These are phyloP conservation scores for Kondoa malvinella DNA, from an alignment of 768 basidiomycete genomes.

Conservation along the genomic window DNA sequence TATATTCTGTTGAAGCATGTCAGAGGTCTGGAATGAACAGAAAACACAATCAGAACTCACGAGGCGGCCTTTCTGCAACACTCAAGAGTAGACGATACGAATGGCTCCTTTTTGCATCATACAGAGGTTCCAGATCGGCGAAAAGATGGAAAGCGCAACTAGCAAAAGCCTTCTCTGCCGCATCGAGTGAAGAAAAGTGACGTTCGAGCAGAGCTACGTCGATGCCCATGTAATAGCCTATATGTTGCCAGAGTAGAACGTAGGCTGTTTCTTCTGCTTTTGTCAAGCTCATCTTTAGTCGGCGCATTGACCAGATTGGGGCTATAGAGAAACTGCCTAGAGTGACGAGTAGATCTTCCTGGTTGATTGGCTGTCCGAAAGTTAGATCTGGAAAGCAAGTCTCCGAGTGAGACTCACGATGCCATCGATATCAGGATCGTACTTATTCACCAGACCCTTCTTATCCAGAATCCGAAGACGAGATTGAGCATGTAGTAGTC, in stretches of 20 bases:
- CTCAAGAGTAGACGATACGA: background rate
- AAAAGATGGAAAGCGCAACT: background rate
- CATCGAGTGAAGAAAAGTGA: slow-evolving; percentile 21
- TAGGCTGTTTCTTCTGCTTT: slow-evolving; percentile 26
- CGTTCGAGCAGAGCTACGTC: slow-evolving; percentile 19
- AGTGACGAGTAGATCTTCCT: slow-evolving; percentile 27
- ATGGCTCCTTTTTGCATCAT: background rate
- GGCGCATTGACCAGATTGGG: slow-evolving; percentile 29
- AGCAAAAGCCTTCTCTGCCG: slow-evolving; percentile 26
- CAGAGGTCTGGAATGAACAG: background rate
- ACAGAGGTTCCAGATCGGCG: background rate
- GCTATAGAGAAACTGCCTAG: slow-evolving; percentile 30
- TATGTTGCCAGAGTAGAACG: slow-evolving; percentile 28
- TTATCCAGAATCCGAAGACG: slow-evolving; percentile 22
- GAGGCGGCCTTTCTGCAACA: background rate
- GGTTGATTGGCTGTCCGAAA: background rate
- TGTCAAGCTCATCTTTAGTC: slow-evolving; percentile 24
- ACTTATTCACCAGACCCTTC: slow-evolving; percentile 25
- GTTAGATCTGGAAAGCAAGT: background rate
- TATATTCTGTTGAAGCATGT: background rate
- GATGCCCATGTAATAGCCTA: slow-evolving; percentile 32
- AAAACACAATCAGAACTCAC: background rate
- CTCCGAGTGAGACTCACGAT: slow-evolving; percentile 24
- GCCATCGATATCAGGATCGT: slow-evolving; percentile 26
- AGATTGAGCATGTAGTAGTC: slow-evolving; percentile 30